Evolutionary conservation across 2,329 filamentous ascomycete species (phyloP).

Genomic region (Fusarium neocosmosporiellum): DNA sequence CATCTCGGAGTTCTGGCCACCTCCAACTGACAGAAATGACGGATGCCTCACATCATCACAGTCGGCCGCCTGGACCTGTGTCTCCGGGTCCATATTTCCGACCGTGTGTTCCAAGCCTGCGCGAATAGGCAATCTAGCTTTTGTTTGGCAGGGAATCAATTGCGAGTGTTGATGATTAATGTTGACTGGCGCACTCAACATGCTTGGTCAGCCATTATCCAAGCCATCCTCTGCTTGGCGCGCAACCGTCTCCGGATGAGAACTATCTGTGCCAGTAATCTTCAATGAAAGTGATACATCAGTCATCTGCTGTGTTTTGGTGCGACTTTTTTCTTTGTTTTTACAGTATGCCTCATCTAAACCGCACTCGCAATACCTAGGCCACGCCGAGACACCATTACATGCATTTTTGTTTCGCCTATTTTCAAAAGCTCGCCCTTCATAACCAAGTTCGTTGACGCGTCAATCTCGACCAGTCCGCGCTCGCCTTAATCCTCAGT

Average conservation of each 20-base stretch:
- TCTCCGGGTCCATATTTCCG: conserved; percentile 26
- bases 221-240: conserved; percentile 19
- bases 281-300: neutral
- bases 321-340: neutral
- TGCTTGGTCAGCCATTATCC: conserved; percentile 3
- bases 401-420: conserved; percentile 23
- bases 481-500: conserved; percentile 79
- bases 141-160: conserved; percentile 1
- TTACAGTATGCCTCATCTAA: conserved; percentile 21
- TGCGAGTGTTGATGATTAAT: neutral
- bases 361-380: conserved; percentile 3
- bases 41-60: neutral
- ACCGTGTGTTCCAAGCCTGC: conserved; percentile 18
- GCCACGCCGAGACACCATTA: conserved; percentile 16
- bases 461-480: neutral
- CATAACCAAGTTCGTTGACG: conserved; percentile 20
- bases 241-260: neutral
- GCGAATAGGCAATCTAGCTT: conserved; percentile 22
- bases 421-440: conserved; percentile 18
- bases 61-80: neutral
- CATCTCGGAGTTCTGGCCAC: neutral
- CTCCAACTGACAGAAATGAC: neutral
- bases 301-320: conserved; percentile 6
- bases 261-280: conserved; percentile 23
- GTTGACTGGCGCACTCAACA: conserved; percentile 17